Base-by-base conservation (phyloP, 1,139 yeast species). In the Zygotorulaspora mrakii region DNA sequence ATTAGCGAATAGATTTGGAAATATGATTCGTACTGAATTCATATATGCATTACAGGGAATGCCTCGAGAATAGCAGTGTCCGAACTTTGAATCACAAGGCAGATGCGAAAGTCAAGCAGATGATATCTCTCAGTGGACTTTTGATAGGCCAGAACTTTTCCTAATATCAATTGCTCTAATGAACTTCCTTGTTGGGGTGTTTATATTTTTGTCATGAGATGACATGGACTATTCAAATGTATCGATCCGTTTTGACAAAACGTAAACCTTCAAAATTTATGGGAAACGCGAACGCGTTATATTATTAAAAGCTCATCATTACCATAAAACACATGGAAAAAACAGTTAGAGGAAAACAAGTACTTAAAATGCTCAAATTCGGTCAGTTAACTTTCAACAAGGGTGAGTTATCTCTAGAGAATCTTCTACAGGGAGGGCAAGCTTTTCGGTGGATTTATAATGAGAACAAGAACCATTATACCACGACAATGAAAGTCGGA, bases 371-470 rank as follows among this genome's bases (percentile, higher is more conserved):
- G 39, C 33, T 26, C 13, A 36, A 39, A 24, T 42, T 39, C 24
- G 27, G 36, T 21, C 46, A 31, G 25, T 29, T 42, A 14, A 35
- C 13, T 11, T 22, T 42, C 5, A 34, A 29, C 8, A 43, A 43
- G 4, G 50, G 53, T 1, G 95, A 87, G 50, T 66, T 87, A 1
- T 65, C 73, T 23, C 62, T 88, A n/a, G 65, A 77, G 5, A 76
- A 78, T 37, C 94, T 88, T 0, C 69, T 89, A 29, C 72, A 95
- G 41, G 86, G 96, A 58, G 97, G 97, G 0, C 97, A 89, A 61
- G 79, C 94, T 0, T 84, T 84, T 52, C 53, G 73, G 45, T 68
- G 64, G 59, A 58, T 59, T 6, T 43, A 44, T 21, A 47, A 59
- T 37, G 59, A 52, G 33, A 20, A 36, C 2, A 38, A 43, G 5